A percentile compares a stretch with the other conserved stretches of the same genome.
These are phyloP conservation scores for Schizonepeta tenuifolia DNA, from an alignment of 257 asterid species.

Conservation along the genomic window DNA sequence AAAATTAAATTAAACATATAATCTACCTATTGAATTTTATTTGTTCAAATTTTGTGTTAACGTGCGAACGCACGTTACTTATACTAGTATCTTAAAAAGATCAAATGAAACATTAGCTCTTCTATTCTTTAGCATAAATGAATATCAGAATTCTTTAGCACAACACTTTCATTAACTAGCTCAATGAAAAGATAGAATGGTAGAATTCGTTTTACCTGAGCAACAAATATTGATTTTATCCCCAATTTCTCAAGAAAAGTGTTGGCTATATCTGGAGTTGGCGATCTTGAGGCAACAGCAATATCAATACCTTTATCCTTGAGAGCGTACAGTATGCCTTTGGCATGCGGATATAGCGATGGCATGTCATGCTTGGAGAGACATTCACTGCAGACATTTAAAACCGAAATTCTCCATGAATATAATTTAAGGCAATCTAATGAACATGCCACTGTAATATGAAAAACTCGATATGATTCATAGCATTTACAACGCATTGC, in stretches of 20 bases:
- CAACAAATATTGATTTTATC: conserved; percentile 66
- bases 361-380: conserved; percentile 52
- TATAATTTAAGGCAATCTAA: background rate
- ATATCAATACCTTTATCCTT: conserved; percentile 53
- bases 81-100: too few species aligned
- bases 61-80: too few species aligned
- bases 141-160: background rate
- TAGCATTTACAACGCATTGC: background rate
- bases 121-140: background rate
- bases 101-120: background rate
- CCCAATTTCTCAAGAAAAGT: conserved; percentile 70
- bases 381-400: conserved; percentile 54
- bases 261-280: conserved; percentile 76
- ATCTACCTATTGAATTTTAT: too few species aligned
- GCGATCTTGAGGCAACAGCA: conserved; percentile 68
- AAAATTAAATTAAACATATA: too few species aligned
- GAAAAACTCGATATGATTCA: background rate
- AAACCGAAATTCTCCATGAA: background rate
- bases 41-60: too few species aligned
- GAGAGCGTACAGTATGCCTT: conserved; percentile 54
- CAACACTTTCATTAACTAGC: background rate
- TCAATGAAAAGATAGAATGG: background rate
- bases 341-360: conserved; percentile 53
- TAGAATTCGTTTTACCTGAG: conserved; percentile 54
- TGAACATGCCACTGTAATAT: background rate